Evolutionary conservation across 805 yeast genomes (phyloP).

Genomic region (Starmerella geochares): DNA sequence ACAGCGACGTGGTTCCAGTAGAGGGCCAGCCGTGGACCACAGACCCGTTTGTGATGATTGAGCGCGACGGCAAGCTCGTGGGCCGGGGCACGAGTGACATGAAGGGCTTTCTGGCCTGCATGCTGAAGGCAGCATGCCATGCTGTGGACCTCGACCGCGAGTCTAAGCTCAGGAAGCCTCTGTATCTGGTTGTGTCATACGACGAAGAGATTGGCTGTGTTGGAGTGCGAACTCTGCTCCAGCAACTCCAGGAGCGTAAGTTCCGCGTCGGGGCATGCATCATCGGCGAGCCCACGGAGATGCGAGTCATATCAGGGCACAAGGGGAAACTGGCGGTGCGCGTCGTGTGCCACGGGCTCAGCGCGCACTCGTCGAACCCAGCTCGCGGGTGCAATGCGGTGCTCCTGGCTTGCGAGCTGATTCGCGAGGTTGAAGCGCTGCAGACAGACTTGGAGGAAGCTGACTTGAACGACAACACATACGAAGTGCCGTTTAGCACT

Average conservation of each 20-base stretch:
- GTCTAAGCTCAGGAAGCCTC: constrained; percentile 11
- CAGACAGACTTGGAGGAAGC: constrained; percentile 6
- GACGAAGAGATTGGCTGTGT: constrained; percentile 24
- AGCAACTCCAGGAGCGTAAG: constrained; percentile 3
- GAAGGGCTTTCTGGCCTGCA: constrained; percentile 23
- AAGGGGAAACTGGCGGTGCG: constrained; percentile 21
- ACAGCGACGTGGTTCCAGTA: constrained; percentile 23
- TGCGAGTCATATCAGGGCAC: constrained; percentile 18
- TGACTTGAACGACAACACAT: constrained; percentile 4
- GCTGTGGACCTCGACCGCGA: constrained; percentile 6
- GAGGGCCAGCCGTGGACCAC: constrained; percentile 23
- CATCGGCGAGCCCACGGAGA: constrained; percentile 21
- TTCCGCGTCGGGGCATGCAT: constrained; percentile 18
- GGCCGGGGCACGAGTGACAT: constrained; percentile 23
- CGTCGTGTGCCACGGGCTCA: constrained; percentile 17
- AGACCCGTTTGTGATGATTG: constrained; percentile 17
- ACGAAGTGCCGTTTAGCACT: constrained; percentile 19
- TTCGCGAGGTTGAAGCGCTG: constrained; percentile 14
- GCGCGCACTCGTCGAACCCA: constrained; percentile 21
- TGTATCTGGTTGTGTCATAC: constrained; percentile 19
- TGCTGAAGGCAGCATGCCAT: constrained; percentile 15
- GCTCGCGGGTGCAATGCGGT: constrained; percentile 20
- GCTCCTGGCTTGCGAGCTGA: constrained; percentile 17
- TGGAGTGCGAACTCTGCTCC: constrained; percentile 19
- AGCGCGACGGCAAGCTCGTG: constrained; percentile 10